These are phyloP conservation scores for Metschnikowia vanudenii DNA, from an alignment of 805 yeast species.

Conservation along the genomic window DNA sequence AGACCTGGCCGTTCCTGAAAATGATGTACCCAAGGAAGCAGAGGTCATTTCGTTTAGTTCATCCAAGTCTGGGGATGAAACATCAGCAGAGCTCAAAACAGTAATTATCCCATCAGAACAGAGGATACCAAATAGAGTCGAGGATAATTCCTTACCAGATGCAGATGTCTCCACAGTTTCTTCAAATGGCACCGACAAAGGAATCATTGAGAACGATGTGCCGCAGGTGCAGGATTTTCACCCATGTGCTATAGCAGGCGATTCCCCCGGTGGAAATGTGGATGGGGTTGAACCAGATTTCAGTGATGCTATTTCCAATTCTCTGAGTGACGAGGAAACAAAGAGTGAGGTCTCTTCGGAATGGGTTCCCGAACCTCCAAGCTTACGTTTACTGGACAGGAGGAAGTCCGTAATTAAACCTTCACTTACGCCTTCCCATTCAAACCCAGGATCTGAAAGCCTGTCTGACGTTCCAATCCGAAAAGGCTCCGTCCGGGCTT, in stretches of 20 bases:
- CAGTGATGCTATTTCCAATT: not conserved
- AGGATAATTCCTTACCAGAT: not conserved
- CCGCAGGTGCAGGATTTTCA: not conserved
- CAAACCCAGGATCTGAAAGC: not conserved
- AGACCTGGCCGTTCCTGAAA: not conserved
- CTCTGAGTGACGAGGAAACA: not conserved
- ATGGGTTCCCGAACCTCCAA: not conserved
- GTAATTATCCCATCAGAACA: not conserved
- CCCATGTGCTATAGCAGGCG: not conserved
- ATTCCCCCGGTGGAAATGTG: not conserved
- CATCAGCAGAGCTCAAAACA: not conserved
- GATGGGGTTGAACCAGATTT: not conserved
- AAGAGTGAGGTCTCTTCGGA: not conserved
- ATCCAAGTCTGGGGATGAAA: not conserved
- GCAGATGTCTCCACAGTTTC: not conserved
- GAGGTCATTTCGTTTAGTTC: not conserved
- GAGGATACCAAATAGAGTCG: not conserved
- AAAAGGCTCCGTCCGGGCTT: conserved; percentile 2
- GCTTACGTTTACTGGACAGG: not conserved
- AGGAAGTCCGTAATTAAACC: conserved; percentile 2
- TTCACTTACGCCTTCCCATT: not conserved
- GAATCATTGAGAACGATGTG: not conserved
- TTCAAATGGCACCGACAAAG: not conserved
- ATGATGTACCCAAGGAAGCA: not conserved
- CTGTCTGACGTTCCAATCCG: conserved; percentile 3